A percentile compares a stretch with the other conserved stretches of the same genome.
These are phyloP conservation scores for Clonostachys rosea DNA, from an alignment of 2,329 filamentous ascomycete species.

Conservation along the genomic window DNA sequence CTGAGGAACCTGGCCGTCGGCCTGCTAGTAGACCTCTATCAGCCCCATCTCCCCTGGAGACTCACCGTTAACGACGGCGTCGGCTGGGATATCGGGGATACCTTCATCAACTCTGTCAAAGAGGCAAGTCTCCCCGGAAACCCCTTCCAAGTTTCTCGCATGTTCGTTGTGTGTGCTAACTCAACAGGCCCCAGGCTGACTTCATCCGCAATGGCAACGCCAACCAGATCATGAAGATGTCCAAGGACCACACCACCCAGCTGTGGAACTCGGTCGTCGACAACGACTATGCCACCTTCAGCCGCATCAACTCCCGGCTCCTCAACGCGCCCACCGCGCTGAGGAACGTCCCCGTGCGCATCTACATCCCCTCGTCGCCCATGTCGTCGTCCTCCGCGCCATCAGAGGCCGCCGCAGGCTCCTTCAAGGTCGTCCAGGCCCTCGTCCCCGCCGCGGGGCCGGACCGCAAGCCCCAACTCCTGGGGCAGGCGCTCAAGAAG, in stretches of 20 bases:
- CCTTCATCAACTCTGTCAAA: conserved; percentile 61
- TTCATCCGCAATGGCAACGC: conserved; percentile 84
- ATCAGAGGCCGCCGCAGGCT: conserved; percentile 30
- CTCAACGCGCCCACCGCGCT: conserved; percentile 72
- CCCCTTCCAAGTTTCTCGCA: not conserved
- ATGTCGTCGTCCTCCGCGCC: conserved; percentile 23
- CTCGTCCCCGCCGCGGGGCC: conserved; percentile 51
- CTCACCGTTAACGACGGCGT: conserved; percentile 48
- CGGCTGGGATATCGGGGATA: conserved; percentile 57
- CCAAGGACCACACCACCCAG: conserved; percentile 75
- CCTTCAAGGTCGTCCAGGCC: conserved; percentile 72
- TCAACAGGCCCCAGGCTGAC: conserved; percentile 53
- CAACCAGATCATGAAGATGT: conserved; percentile 85
- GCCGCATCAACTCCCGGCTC: conserved; percentile 69
- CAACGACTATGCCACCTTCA: conserved; percentile 70
- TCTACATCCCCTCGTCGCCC: conserved; percentile 75
- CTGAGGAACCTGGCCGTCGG: conserved; percentile 49
- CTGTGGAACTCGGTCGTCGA: conserved; percentile 79
- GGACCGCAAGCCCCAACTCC: conserved; percentile 35
- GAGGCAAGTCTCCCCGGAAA: conserved; percentile 34
- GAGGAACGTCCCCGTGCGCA: conserved; percentile 77
- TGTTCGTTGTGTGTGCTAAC: not conserved
- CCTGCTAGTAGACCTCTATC: conserved; percentile 52
- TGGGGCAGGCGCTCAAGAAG: conserved; percentile 73
- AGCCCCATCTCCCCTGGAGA: conserved; percentile 48